Percentiles rank a stretch among this genome's conserved stretches.
Conservation (phyloP, 2,329 filamentous ascomycete genomes). For the Eurotiales sp. region DNA sequence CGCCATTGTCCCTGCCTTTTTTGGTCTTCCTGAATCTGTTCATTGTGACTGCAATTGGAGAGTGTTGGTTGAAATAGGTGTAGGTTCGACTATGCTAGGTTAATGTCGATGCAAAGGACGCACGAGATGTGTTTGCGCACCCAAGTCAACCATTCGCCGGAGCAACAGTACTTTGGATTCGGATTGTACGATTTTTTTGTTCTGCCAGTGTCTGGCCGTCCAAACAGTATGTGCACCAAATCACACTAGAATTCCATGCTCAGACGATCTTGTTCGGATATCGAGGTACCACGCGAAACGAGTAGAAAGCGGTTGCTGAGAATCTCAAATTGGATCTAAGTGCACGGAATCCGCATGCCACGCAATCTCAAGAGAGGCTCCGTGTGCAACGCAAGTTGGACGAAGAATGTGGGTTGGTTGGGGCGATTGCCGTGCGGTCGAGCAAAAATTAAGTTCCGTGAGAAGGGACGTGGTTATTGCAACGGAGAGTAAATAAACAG, state of each 20-base stretch:
- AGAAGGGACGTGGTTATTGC: too few relatives aligned
- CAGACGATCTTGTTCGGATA: background rate
- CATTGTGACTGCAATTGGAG: constrained; percentile 25
- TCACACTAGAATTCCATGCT: background rate
- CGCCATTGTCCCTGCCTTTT: constrained; percentile 36
- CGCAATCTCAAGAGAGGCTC: background rate
- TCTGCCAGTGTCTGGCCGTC: background rate
- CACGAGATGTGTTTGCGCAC: too few relatives aligned
- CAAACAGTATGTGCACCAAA: background rate
- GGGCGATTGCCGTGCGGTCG: constrained; percentile 1
- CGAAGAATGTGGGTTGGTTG: constrained; percentile 10
- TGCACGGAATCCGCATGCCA: background rate
- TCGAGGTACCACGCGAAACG: background rate
- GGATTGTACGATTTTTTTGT: too few relatives aligned
- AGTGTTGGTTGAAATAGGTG: background rate
- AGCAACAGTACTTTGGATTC: background rate
- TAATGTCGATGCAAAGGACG: background rate
- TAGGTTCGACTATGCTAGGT: background rate
- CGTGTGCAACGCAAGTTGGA: constrained; percentile 1
- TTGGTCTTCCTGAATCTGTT: constrained; percentile 41
- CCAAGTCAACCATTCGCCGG: too few relatives aligned
- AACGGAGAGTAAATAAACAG: too few relatives aligned
- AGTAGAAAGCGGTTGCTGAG: too few relatives aligned
- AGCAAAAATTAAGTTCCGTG: too few relatives aligned
- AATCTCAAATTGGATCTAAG: too few relatives aligned